Evolutionary conservation across 768 basidiomycete genomes (phyloP).

Genomic region (Leccinum arenicola): DNA sequence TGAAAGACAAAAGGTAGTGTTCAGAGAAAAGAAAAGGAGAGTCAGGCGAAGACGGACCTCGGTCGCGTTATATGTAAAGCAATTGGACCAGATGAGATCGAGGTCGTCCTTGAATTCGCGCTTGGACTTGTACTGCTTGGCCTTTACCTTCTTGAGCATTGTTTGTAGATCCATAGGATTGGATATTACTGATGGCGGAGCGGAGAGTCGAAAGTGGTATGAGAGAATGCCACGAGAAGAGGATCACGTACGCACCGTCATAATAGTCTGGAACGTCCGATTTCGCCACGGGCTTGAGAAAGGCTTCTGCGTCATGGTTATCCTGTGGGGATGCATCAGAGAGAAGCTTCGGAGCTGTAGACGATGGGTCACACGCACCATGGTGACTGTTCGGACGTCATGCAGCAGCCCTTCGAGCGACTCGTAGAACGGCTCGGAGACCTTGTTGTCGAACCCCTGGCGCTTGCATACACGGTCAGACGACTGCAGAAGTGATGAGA

Average conservation of each 20-base stretch:
- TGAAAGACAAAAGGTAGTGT: background rate
- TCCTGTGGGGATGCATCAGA: slow-evolving; percentile 45
- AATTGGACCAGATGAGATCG: slow-evolving; percentile 96
- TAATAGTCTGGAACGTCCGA: slow-evolving; percentile 92
- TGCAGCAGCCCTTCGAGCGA: slow-evolving; percentile 83
- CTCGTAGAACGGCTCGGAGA: slow-evolving; percentile 89
- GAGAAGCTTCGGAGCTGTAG: slow-evolving; percentile 24
- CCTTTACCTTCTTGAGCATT: slow-evolving; percentile 91
- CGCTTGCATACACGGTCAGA: slow-evolving; percentile 35
- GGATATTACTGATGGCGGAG: slow-evolving; percentile 65
- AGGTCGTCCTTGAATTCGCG: slow-evolving; percentile 91
- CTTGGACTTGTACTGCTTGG: slow-evolving; percentile 90
- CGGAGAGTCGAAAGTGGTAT: background rate
- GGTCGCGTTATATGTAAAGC: slow-evolving; percentile 86
- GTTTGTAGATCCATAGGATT: slow-evolving; percentile 96
- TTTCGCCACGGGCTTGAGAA: slow-evolving; percentile 89
- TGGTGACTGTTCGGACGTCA: slow-evolving; percentile 78
- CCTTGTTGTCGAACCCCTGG: slow-evolving; percentile 59
- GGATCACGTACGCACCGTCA: slow-evolving; percentile 56
- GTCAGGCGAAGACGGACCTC: slow-evolving; percentile 57
- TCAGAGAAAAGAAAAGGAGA: background rate
- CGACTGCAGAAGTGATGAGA: slow-evolving; percentile 9
- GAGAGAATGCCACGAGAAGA: slow-evolving; percentile 1
- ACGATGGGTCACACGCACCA: slow-evolving; percentile 41
- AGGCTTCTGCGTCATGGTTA: slow-evolving; percentile 90